These are phyloP conservation scores for Saturnispora halmiae DNA, from an alignment of 805 yeast species.

Conservation along the genomic window DNA sequence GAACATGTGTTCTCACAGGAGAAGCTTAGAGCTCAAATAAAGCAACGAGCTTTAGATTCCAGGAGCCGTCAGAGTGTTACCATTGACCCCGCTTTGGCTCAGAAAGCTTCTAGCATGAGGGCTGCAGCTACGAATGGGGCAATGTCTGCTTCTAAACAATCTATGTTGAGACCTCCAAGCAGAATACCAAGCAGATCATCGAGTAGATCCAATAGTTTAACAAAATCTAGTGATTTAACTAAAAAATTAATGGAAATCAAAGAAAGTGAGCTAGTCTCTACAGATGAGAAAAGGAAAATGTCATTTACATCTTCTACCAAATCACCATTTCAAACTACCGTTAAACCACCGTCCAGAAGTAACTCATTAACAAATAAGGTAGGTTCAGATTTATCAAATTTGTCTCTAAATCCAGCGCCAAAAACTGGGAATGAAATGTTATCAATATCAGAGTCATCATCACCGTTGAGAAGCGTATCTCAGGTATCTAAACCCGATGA, in stretches of 20 bases:
- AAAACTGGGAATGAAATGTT: background rate
- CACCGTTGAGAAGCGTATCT: conserved; percentile 3
- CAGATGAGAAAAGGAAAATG: conserved; percentile 5
- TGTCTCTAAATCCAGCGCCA: background rate
- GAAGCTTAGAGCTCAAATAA: conserved; percentile 21
- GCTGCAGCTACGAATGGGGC: background rate
- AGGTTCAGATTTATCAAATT: background rate
- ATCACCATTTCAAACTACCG: conserved; percentile 7
- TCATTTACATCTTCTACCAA: conserved; percentile 2
- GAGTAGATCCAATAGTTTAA: conserved; percentile 7
- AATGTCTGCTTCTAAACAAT: background rate
- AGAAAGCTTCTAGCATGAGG: conserved; percentile 1
- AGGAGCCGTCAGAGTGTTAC: conserved; percentile 11
- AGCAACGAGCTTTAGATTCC: conserved; percentile 17
- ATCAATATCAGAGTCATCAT: conserved; percentile 1
- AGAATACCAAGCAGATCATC: background rate
- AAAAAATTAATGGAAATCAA: conserved; percentile 2
- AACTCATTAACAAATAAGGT: background rate
- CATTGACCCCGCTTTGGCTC: background rate
- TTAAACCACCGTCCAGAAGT: conserved; percentile 2
- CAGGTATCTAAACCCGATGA: background rate
- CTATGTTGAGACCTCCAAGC: background rate
- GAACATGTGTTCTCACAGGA: conserved; percentile 36
- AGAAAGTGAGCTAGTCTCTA: background rate
- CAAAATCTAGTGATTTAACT: conserved; percentile 1